phyloP scores from a whole-genome alignment of 139 green algal genomes.

The Chlorella sp. region DNA sequence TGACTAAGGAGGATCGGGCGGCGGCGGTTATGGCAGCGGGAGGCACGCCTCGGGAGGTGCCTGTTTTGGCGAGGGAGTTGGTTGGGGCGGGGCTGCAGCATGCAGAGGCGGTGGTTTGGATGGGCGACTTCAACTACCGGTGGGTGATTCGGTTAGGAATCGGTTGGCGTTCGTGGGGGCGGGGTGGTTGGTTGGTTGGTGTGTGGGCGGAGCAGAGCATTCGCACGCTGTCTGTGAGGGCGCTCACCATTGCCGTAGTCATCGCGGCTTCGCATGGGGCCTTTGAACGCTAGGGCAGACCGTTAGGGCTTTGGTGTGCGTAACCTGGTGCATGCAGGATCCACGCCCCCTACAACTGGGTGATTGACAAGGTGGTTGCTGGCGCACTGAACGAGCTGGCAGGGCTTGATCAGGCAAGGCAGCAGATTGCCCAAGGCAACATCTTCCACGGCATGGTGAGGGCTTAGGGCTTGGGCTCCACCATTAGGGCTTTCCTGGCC shows the following conservation, averaged over 20 bases:
- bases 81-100: slow-evolving; percentile 40
- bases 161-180: no score
- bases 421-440: slow-evolving; percentile 18
- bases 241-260: no score
- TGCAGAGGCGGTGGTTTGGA: slow-evolving; percentile 73
- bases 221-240: no score
- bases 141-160: no score
- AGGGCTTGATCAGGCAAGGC: slow-evolving; percentile 10
- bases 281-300: no score
- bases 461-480: background rate
- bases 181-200: no score
- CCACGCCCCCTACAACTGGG: slow-evolving; percentile 13
- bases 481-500: background rate
- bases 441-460: slow-evolving; percentile 40
- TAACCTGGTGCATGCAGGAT: slow-evolving; percentile 5
- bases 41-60: no score
- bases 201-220: no score
- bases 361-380: background rate
- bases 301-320: background rate
- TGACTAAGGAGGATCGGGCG: no score
- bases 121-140: slow-evolving; percentile 53
- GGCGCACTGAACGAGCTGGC: slow-evolving; percentile 4
- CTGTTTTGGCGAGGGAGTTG: background rate
- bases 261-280: no score
- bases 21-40: no score